A percentile compares a stretch with the other conserved stretches of the same genome.
phyloP scores from a whole-genome alignment of 129 eudicot genomes.

The Escallonia herrerae region DNA sequence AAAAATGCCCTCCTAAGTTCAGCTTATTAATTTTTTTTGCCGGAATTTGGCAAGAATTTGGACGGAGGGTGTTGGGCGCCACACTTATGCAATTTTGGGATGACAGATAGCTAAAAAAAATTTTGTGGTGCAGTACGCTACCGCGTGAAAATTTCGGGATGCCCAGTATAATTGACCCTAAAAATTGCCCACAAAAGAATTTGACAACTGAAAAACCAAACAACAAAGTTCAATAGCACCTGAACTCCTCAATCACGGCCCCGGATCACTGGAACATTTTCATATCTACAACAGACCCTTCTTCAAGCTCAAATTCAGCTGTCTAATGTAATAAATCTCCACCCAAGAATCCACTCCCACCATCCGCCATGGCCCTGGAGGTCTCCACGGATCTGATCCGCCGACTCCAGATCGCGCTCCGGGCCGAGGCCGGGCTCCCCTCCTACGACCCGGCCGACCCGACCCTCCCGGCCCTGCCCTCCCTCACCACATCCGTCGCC shows the following conservation, averaged over 20 bases:
- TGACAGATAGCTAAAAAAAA: too few species aligned
- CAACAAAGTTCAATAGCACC: too few species aligned
- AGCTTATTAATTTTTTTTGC: too few species aligned
- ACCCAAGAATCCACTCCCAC: neutral
- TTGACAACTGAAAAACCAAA: neutral
- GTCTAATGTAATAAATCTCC: too few species aligned
- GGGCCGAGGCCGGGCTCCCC: conserved; percentile 48
- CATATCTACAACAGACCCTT: neutral
- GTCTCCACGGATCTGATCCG: conserved; percentile 48
- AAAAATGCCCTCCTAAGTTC: too few species aligned
- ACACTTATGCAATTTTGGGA: too few species aligned
- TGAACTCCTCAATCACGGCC: neutral
- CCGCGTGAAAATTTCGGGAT: too few species aligned
- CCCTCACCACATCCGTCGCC: conserved; percentile 37
- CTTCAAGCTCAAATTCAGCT: neutral
- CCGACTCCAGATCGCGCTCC: conserved; percentile 42
- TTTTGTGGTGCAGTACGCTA: too few species aligned
- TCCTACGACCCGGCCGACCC: conserved; percentile 42
- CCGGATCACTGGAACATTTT: neutral
- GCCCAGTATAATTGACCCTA: too few species aligned
- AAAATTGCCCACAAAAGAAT: too few species aligned
- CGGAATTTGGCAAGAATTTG: too few species aligned
- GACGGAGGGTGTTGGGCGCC: too few species aligned
- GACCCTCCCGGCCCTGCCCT: conserved; percentile 41
- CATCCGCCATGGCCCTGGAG: conserved; percentile 24